phyloP scores from a whole-genome alignment of 495 filamentous ascomycete species.

The Podospora bellae-mahoneyi region DNA sequence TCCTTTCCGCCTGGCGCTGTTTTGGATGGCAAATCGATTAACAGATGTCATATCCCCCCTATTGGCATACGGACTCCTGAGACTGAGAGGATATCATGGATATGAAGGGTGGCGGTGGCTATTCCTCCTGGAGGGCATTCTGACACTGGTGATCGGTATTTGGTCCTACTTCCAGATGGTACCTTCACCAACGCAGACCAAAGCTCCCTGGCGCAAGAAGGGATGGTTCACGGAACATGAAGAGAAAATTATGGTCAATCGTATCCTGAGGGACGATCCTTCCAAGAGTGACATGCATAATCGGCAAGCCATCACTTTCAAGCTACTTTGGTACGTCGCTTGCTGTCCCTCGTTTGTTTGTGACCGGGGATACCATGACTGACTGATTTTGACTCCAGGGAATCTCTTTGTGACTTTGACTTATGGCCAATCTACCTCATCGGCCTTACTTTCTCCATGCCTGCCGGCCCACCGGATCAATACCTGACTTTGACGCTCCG shows the following conservation, averaged over 20 bases:
- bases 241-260: constrained; percentile 58
- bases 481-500: constrained; percentile 51
- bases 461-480: constrained; percentile 38
- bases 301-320: constrained; percentile 45
- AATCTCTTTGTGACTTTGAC: constrained; percentile 50
- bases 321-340: constrained; percentile 38
- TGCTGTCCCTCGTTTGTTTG: background rate
- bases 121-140: constrained; percentile 46
- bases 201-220: constrained; percentile 49
- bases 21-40: constrained; percentile 48
- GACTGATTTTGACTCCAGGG: constrained; percentile 12
- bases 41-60: constrained; percentile 48
- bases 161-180: constrained; percentile 22
- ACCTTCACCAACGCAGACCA: constrained; percentile 40
- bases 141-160: constrained; percentile 49
- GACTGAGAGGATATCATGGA: constrained; percentile 48
- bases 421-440: constrained; percentile 59
- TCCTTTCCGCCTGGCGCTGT: constrained; percentile 44
- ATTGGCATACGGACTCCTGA: constrained; percentile 48
- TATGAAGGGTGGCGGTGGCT: constrained; percentile 58
- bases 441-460: constrained; percentile 51
- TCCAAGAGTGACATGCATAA: constrained; percentile 64
- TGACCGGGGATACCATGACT: background rate
- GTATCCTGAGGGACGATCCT: constrained; percentile 61
- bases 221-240: constrained; percentile 61